Percentiles rank a stretch among this genome's conserved stretches.
Conservation (phyloP, 768 basidiomycete species). For the Agaricus subrufescens region DNA sequence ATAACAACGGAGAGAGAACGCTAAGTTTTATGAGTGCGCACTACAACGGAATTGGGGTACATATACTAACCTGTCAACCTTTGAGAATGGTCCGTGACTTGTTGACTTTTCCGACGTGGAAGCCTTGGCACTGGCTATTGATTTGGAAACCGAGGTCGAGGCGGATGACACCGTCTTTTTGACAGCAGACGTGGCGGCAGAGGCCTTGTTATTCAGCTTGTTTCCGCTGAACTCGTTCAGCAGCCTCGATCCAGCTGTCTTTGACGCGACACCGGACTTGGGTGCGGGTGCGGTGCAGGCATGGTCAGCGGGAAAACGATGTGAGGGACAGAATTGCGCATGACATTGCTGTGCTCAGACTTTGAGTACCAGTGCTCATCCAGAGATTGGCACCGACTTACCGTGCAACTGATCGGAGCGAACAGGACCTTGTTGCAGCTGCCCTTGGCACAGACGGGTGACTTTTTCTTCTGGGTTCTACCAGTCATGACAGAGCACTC, state of each 20-base stretch:
- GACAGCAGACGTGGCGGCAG: slow-evolving; percentile 24
- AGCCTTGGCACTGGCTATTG: slow-evolving; percentile 21
- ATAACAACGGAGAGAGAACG: slow-evolving; percentile 22
- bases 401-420: slow-evolving; percentile 69
- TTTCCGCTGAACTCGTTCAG: slow-evolving; percentile 36
- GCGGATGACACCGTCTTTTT: slow-evolving; percentile 10
- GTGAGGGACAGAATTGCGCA: slow-evolving; percentile 69
- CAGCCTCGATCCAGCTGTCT: slow-evolving; percentile 14
- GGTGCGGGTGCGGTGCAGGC: slow-evolving; percentile 34
- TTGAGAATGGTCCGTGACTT: slow-evolving; percentile 33
- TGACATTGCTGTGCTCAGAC: slow-evolving; percentile 51
- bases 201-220: slow-evolving; percentile 32
- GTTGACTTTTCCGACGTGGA: slow-evolving; percentile 17
- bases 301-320: slow-evolving; percentile 78
- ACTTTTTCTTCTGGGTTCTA: slow-evolving; percentile 37
- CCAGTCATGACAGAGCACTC: slow-evolving; percentile 73
- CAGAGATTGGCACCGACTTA: slow-evolving; percentile 34
- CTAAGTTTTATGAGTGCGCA: slow-evolving; percentile 70
- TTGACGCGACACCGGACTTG: slow-evolving; percentile 10
- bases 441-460: slow-evolving; percentile 53
- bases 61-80: slow-evolving; percentile 61
- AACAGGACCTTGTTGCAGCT: slow-evolving; percentile 74
- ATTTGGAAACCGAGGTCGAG: slow-evolving; percentile 23
- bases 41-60: slow-evolving; percentile 23
- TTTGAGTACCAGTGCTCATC: background rate